Conservation (phyloP, 2,329 filamentous ascomycete species). For the Pseudogymnoascus sp. region DNA sequence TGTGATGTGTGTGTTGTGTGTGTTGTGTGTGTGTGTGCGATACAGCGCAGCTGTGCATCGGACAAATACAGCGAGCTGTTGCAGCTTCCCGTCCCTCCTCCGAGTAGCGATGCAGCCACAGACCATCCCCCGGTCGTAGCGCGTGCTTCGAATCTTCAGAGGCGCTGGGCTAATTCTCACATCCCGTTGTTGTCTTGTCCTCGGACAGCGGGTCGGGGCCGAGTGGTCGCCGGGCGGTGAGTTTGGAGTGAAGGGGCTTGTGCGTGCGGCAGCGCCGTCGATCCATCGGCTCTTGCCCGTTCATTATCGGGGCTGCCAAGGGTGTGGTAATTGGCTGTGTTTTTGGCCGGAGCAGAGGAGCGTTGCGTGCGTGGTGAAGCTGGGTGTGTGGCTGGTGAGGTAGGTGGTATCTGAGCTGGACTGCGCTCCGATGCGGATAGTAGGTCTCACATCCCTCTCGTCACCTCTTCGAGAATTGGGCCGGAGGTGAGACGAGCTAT, state of each 20-base stretch:
- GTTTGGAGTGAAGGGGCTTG: not conserved
- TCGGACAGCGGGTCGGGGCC: not conserved
- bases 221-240: not conserved
- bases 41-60: not conserved
- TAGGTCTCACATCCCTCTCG: not conserved
- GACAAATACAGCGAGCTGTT: not conserved
- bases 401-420: not conserved
- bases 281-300: slow-evolving; percentile 9
- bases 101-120: not conserved
- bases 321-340: not conserved
- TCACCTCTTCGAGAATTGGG: not conserved
- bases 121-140: not conserved
- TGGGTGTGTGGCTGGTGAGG: not conserved
- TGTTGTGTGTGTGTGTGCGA: not conserved
- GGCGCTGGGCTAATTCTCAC: not conserved
- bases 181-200: not conserved
- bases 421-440: not conserved
- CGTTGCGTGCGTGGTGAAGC: not conserved
- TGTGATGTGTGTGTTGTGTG: not conserved
- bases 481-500: not conserved
- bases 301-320: slow-evolving; percentile 1
- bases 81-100: not conserved
- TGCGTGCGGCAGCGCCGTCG: slow-evolving; percentile 1
- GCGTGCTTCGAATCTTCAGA: slow-evolving; percentile 1
- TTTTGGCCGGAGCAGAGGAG: not conserved